Conservation (phyloP, 768 basidiomycete species). For the Sistotremastrum niveocremeum region DNA sequence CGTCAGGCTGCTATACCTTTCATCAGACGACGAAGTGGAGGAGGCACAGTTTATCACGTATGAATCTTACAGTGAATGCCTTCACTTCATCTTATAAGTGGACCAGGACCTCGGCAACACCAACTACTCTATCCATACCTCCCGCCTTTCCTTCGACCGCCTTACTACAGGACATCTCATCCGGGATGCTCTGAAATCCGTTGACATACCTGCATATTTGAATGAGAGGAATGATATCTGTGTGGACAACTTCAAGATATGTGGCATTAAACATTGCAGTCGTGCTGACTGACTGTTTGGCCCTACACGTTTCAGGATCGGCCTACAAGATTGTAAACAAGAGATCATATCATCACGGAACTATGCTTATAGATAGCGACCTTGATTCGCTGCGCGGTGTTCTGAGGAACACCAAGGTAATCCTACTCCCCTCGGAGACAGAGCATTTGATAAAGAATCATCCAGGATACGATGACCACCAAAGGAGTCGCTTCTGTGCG, state of each 20-base stretch:
- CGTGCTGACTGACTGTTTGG: slow-evolving; percentile 1
- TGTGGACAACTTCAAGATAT: slow-evolving; percentile 77
- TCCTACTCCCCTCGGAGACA: slow-evolving; percentile 5
- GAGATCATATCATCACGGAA: slow-evolving; percentile 94
- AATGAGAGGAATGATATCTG: slow-evolving; percentile 92
- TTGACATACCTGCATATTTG: slow-evolving; percentile 65
- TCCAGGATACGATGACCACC: slow-evolving; percentile 64
- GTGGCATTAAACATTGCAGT: slow-evolving; percentile 19
- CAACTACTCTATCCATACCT: slow-evolving; percentile 89
- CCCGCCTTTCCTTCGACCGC: slow-evolving; percentile 69
- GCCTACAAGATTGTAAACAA: slow-evolving; percentile 91
- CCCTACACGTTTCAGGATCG: slow-evolving; percentile 78
- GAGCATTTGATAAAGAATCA: background rate
- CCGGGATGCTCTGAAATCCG: slow-evolving; percentile 54
- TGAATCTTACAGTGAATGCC: slow-evolving; percentile 15
- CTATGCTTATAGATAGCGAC: slow-evolving; percentile 86
- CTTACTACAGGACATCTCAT: slow-evolving; percentile 65
- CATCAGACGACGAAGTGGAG: slow-evolving; percentile 78
- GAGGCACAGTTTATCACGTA: slow-evolving; percentile 95
- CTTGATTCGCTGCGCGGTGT: slow-evolving; percentile 61
- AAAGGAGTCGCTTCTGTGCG: slow-evolving; percentile 85
- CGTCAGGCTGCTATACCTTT: slow-evolving; percentile 47
- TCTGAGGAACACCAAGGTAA: slow-evolving; percentile 52
- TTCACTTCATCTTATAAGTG: background rate
- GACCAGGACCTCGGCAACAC: slow-evolving; percentile 89